These are phyloP conservation scores for Phytophthora ohioensis DNA, from an alignment of 352 stramenopile genomes.

Conservation along the genomic window DNA sequence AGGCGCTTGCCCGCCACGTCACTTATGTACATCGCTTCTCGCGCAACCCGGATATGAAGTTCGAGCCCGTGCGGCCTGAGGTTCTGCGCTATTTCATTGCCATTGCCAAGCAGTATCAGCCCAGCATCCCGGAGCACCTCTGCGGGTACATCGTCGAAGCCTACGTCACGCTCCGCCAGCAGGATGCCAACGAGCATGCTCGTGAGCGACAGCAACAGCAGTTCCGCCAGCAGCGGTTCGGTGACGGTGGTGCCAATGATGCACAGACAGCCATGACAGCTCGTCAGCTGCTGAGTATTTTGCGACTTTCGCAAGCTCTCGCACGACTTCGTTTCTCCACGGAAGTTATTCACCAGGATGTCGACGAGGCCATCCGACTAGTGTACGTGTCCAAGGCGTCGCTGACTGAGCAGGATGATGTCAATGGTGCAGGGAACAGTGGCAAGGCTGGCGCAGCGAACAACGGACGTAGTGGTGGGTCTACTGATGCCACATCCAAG, in stretches of 20 bases:
- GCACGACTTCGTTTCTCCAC: slow-evolving; percentile 96
- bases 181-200: slow-evolving; percentile 89
- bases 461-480: slow-evolving; percentile 41
- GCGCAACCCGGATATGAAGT: slow-evolving; percentile 92
- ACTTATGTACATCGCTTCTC: slow-evolving; percentile 93
- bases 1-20: slow-evolving; percentile 92
- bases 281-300: slow-evolving; percentile 98
- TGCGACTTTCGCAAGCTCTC: slow-evolving; percentile 97
- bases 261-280: slow-evolving; percentile 99
- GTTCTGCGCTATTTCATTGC: slow-evolving; percentile 93
- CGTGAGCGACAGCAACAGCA: slow-evolving; percentile 66
- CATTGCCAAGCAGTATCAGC: slow-evolving; percentile 89
- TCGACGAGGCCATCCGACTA: slow-evolving; percentile 97
- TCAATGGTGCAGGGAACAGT: slow-evolving; percentile 39
- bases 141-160: slow-evolving; percentile 98
- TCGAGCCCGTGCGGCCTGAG: slow-evolving; percentile 92
- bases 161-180: slow-evolving; percentile 97
- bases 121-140: slow-evolving; percentile 92
- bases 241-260: slow-evolving; percentile 68
- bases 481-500: slow-evolving; percentile 93
- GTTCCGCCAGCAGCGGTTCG: slow-evolving; percentile 49
- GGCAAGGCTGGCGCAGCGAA: slow-evolving; percentile 26
- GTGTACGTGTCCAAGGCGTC: slow-evolving; percentile 98
- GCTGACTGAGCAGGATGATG: slow-evolving; percentile 90
- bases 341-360: slow-evolving; percentile 96